Percentiles rank a stretch among this genome's conserved stretches.
Conservation (phyloP, 2,329 filamentous ascomycete genomes). For the Chrysoporthe deuterocubensis region DNA sequence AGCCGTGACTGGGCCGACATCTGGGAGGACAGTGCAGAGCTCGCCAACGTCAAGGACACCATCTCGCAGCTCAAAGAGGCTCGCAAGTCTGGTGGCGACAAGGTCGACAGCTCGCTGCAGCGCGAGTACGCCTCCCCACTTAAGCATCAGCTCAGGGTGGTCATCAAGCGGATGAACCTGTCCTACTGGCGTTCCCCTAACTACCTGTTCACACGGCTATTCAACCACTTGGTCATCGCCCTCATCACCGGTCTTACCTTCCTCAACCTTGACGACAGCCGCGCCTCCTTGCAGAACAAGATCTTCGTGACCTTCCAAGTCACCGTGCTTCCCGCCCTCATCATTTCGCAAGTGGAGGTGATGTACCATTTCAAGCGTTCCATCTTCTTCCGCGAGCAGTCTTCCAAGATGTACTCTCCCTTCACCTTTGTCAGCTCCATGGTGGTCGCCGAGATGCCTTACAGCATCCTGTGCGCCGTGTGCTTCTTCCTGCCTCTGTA, state of each 20-base stretch:
- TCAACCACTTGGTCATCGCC: constrained; percentile 81
- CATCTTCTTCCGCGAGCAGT: constrained; percentile 85
- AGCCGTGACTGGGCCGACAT: constrained; percentile 80
- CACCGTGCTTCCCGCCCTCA: constrained; percentile 80
- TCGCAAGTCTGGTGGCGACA: constrained; percentile 48
- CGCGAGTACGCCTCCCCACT: constrained; percentile 84
- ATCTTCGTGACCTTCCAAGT: constrained; percentile 92
- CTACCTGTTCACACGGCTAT: constrained; percentile 86
- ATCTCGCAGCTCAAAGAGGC: constrained; percentile 69
- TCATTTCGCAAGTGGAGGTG: constrained; percentile 81
- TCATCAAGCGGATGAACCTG: constrained; percentile 73
- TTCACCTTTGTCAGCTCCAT: constrained; percentile 79
- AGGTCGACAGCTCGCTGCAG: constrained; percentile 58
- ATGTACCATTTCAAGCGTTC: constrained; percentile 81
- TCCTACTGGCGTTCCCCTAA: constrained; percentile 86
- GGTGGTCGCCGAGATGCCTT: constrained; percentile 83
- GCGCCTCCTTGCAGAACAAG: constrained; percentile 78
- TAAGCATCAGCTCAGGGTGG: constrained; percentile 76
- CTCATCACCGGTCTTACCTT: constrained; percentile 80
- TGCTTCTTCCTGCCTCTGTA: constrained; percentile 83
- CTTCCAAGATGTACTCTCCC: constrained; percentile 83
- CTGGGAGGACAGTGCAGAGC: constrained; percentile 75
- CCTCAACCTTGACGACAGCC: constrained; percentile 75
- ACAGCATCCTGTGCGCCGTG: constrained; percentile 79
- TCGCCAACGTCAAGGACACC: constrained; percentile 66